These are phyloP conservation scores for Sporothrix brasiliensis DNA, from an alignment of 2,329 filamentous ascomycete species.

Conservation along the genomic window DNA sequence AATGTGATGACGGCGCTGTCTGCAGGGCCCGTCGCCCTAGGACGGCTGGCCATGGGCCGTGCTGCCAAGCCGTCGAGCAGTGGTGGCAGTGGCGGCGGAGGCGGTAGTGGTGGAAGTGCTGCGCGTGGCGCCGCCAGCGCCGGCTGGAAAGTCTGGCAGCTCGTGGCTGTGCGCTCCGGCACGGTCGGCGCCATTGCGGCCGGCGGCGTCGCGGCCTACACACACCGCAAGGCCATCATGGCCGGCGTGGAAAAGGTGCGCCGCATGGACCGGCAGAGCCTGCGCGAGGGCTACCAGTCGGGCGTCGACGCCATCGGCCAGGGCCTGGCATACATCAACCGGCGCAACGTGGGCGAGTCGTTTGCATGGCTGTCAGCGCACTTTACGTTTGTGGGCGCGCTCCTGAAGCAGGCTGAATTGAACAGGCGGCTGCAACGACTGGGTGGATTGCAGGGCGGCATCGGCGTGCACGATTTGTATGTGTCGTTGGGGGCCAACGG, in stretches of 20 bases:
- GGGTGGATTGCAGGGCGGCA: conserved; percentile 60
- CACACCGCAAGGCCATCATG: conserved; percentile 70
- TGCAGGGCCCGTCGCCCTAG: conserved; percentile 52
- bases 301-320: conserved; percentile 55
- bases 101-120: conserved; percentile 35
- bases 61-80: conserved; percentile 9
- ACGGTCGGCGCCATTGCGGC: conserved; percentile 80
- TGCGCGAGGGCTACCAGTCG: conserved; percentile 54
- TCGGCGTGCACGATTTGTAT: conserved; percentile 76
- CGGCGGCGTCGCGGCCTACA: conserved; percentile 79
- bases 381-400: conserved; percentile 80
- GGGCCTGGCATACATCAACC: conserved; percentile 60
- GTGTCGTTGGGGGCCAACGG: conserved; percentile 74
- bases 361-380: conserved; percentile 80
- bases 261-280: conserved; percentile 52
- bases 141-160: conserved; percentile 59
- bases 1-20: conserved; percentile 60
- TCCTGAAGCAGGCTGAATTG: conserved; percentile 74
- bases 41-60: conserved; percentile 9
- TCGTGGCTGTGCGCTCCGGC: conserved; percentile 76
- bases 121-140: conserved; percentile 34
- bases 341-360: conserved; percentile 65
- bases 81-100: conserved; percentile 32
- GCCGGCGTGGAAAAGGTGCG: conserved; percentile 52
- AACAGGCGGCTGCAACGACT: conserved; percentile 67